phyloP scores from a whole-genome alignment of 768 basidiomycete genomes.

The Xerocomus brunneocitrinus region DNA sequence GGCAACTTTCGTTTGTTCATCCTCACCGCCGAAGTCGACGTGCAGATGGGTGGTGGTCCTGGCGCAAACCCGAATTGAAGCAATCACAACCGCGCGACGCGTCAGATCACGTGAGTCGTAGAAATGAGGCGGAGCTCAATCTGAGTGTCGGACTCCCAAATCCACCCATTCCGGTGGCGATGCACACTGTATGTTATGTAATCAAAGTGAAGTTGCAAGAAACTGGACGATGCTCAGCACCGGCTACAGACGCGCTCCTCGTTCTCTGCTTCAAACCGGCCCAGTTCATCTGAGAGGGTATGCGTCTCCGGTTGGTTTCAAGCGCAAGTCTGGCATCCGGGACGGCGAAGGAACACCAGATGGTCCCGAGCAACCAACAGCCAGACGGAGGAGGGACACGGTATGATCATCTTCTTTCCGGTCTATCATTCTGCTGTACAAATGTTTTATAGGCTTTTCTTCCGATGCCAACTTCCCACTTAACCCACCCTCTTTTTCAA shows the following conservation, averaged over 20 bases:
- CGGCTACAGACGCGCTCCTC: constrained; percentile 9
- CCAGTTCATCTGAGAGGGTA: constrained; percentile 8
- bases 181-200: no score
- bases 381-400: constrained; percentile 25
- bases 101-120: constrained; percentile 23
- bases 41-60: constrained; percentile 7
- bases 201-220: background rate
- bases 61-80: constrained; percentile 8
- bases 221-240: constrained; percentile 12
- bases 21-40: constrained; percentile 16
- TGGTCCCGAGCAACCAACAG: constrained; percentile 17
- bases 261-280: background rate
- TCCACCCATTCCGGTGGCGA: no score
- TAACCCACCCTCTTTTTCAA: constrained; percentile 41
- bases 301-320: constrained; percentile 18
- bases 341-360: constrained; percentile 11
- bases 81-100: constrained; percentile 25
- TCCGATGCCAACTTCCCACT: constrained; percentile 35
- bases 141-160: background rate
- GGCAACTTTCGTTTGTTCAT: constrained; percentile 30
- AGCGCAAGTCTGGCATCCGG: constrained; percentile 17
- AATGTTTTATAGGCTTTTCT: constrained; percentile 36
- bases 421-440: background rate
- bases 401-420: background rate
- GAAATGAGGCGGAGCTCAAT: background rate